Base-by-base conservation (phyloP, 31 red algal species). In the Bonnemaisonia californica region DNA sequence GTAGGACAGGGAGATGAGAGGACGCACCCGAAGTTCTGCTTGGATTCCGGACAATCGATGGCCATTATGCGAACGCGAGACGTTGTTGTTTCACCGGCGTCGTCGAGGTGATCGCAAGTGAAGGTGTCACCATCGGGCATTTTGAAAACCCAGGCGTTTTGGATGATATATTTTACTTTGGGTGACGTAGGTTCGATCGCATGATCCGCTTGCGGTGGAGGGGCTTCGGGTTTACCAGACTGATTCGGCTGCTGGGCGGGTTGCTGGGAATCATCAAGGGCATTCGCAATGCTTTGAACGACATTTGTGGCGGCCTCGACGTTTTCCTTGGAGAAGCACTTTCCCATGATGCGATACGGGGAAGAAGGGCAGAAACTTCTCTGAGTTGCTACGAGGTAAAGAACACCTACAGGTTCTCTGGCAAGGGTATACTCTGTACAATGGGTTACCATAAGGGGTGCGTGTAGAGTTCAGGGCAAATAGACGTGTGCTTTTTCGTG, bases 41-140 rank as follows among this genome's bases (percentile, higher is more conserved):
- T 84, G n/a, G 74, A 69, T 37, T 92, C 89, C 38, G 89, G 89
- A 38, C 74, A 80, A 54, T 92, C 89, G 62, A 92, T 85, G 36
- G 76, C 82, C 74, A 81, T 69, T 3, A 87, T 31, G 56, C 91
- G 78, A 41, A 89, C 81, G 48, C 80, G 83, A 48, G 74, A 64
- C 4, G 73, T 84, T 28, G 48, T 67, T 33, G 65, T 63, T 35
- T 63, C 68, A 28, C 66, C 64, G 75, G 39, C 55, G 2, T 62
- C n/a, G 41, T 74, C 31, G 4, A 56, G 45, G 60, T 82, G 65
- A 35, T 63, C 35, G 67, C 85, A 89, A 4, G 75, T 86, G 47
- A 92, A 79, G n/a, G 89, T 92, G 55, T 86, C 82, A 28, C 90
- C 83, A 51, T 86, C 82, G 30, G 79, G 82, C 77, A 88, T 83